These are phyloP conservation scores for Suillus spraguei DNA, from an alignment of 768 basidiomycete species.

Conservation along the genomic window DNA sequence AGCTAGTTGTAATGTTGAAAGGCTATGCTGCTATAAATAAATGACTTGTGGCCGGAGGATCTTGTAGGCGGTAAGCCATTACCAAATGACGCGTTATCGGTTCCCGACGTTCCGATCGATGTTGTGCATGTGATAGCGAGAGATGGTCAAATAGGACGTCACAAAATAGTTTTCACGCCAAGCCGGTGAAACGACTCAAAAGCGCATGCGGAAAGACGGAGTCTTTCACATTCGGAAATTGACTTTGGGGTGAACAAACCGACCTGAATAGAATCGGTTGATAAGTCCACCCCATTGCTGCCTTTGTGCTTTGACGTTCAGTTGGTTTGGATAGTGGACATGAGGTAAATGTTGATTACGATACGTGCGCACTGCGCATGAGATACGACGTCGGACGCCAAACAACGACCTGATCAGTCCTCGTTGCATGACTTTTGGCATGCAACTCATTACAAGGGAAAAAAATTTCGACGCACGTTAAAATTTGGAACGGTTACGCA, in stretches of 20 bases:
- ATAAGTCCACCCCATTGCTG: neutral
- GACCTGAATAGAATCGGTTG: neutral
- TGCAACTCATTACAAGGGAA: neutral
- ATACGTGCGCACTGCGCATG: neutral
- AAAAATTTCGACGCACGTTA: neutral
- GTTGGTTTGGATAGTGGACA: neutral
- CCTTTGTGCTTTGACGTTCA: neutral
- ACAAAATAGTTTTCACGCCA: neutral
- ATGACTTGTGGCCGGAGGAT: neutral
- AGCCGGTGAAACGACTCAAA: neutral
- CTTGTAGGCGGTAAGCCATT: neutral
- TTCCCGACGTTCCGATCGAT: too few species aligned
- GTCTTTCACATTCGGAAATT: neutral
- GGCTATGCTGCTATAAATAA: neutral
- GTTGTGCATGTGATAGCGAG: neutral
- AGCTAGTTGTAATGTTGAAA: neutral
- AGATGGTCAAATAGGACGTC: neutral
- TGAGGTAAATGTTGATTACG: neutral
- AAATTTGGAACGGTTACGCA: neutral
- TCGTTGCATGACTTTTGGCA: neutral
- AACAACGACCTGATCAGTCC: neutral
- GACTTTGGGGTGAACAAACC: neutral
- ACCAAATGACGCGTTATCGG: neutral
- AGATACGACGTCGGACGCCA: neutral
- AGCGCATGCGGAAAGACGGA: neutral